Evolutionary conservation across 345 rosid species (phyloP).

Genomic region (Camelina neglecta): DNA sequence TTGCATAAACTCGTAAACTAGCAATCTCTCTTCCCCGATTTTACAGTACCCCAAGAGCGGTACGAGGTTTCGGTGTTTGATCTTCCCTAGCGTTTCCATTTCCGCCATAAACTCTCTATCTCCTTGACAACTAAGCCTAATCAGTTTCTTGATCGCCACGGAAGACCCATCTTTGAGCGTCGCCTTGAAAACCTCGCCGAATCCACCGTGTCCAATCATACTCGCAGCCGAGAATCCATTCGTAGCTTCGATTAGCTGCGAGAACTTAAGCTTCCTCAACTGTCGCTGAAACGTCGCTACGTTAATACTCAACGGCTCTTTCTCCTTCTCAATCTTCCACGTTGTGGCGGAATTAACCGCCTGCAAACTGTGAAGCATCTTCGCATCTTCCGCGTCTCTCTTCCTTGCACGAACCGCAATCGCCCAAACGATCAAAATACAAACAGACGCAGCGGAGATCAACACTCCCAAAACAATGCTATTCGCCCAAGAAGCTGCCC

Average conservation of each 20-base stretch:
- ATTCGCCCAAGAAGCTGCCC: conserved; percentile 72
- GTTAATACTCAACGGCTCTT: conserved; percentile 91
- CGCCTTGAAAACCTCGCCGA: conserved; percentile 95
- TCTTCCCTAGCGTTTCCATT: conserved; percentile 96
- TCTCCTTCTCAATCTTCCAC: conserved; percentile 98
- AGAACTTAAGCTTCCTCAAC: conserved; percentile 84
- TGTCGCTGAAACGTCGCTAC: conserved; percentile 93
- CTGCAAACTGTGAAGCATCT: conserved; percentile 86
- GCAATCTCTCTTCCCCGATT: conserved; percentile 89
- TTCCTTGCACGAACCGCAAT: conserved; percentile 81
- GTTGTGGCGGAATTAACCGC: conserved; percentile 86
- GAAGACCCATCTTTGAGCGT: conserved; percentile 89
- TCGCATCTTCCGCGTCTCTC: conserved; percentile 76
- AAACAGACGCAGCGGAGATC: conserved; percentile 75
- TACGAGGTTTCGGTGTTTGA: conserved; percentile 90
- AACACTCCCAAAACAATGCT: conserved; percentile 86
- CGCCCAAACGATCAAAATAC: conserved; percentile 86
- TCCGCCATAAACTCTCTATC: conserved; percentile 98
- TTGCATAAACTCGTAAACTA: conserved; percentile 93
- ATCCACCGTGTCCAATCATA: conserved; percentile 88
- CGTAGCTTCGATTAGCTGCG: conserved; percentile 90
- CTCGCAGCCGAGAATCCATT: conserved; percentile 90
- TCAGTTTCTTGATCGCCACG: conserved; percentile 95
- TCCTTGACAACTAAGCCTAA: conserved; percentile 89
- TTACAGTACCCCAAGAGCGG: conserved; percentile 92